phyloP scores from a whole-genome alignment of 2,329 filamentous ascomycete species.

The Bipolaris bicolor region DNA sequence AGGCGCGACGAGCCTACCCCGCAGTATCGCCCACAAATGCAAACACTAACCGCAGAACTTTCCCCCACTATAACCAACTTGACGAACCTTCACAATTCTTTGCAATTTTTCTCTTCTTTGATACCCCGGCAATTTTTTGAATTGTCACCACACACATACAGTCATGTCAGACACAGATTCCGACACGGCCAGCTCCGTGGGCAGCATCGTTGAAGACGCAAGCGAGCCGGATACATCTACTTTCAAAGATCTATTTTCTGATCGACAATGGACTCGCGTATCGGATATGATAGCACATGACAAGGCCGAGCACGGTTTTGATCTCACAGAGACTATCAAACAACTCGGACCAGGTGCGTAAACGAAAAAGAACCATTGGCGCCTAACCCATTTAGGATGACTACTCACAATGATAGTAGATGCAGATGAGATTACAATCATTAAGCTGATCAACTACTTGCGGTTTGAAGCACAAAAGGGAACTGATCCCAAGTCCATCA shows the following conservation, averaged over 20 bases:
- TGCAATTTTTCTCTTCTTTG: constrained; percentile 6
- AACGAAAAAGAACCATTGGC: neutral
- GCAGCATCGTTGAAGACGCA: constrained; percentile 43
- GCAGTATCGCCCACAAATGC: constrained; percentile 40
- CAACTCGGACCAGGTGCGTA: constrained; percentile 38
- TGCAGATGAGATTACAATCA: constrained; percentile 41
- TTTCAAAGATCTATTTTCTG: constrained; percentile 47
- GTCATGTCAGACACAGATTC: constrained; percentile 41
- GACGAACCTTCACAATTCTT: constrained; percentile 2
- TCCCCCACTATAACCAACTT: constrained; percentile 21
- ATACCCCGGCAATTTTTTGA: neutral
- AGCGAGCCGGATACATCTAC: constrained; percentile 45
- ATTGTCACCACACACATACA: neutral
- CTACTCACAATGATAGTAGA: constrained; percentile 29
- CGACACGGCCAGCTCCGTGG: constrained; percentile 41
- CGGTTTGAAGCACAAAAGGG: constrained; percentile 50
- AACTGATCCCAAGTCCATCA: constrained; percentile 51
- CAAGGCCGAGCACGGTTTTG: constrained; percentile 35
- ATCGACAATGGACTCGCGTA: constrained; percentile 38
- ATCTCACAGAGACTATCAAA: constrained; percentile 36
- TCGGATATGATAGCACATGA: constrained; percentile 39
- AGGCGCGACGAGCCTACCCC: constrained; percentile 29
- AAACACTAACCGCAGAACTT: constrained; percentile 33
- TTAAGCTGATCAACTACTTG: constrained; percentile 56
- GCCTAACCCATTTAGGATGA: constrained; percentile 24